These are phyloP conservation scores for Arabidopsis thaliana DNA, from an alignment of 345 rosid genomes.

Conservation along the genomic window DNA sequence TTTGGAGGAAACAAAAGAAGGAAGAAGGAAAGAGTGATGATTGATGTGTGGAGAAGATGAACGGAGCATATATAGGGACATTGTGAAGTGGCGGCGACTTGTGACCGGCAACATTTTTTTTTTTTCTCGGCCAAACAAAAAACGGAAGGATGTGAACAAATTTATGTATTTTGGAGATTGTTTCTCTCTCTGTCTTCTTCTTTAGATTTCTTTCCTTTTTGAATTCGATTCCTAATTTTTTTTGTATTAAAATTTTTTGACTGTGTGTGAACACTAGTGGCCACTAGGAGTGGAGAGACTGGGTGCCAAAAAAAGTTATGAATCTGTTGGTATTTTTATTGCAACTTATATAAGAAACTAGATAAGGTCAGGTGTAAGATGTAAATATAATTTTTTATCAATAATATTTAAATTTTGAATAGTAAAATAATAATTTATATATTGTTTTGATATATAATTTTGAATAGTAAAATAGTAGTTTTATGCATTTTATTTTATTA, in stretches of 20 bases:
- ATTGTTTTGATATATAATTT: no score
- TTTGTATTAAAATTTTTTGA: background rate
- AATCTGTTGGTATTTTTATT: no score
- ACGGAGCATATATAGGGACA: conserved; percentile 47
- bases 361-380: no score
- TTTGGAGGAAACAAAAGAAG: conserved; percentile 8
- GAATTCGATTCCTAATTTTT: background rate
- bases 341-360: no score
- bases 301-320: background rate
- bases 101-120: conserved; percentile 54
- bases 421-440: no score
- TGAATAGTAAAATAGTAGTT: no score
- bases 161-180: conserved; percentile 20
- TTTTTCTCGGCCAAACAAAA: conserved; percentile 40
- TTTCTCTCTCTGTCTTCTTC: background rate
- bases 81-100: conserved; percentile 47
- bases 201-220: conserved; percentile 5
- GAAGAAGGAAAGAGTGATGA: conserved; percentile 33
- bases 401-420: no score
- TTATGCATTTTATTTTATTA: no score
- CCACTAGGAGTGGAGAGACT: background rate
- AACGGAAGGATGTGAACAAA: conserved; percentile 11
- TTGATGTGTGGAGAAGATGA: conserved; percentile 39
- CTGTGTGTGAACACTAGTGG: background rate
- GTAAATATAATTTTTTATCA: no score